phyloP scores from a whole-genome alignment of 805 yeast genomes.

The Metschnikowia kofuensis region DNA sequence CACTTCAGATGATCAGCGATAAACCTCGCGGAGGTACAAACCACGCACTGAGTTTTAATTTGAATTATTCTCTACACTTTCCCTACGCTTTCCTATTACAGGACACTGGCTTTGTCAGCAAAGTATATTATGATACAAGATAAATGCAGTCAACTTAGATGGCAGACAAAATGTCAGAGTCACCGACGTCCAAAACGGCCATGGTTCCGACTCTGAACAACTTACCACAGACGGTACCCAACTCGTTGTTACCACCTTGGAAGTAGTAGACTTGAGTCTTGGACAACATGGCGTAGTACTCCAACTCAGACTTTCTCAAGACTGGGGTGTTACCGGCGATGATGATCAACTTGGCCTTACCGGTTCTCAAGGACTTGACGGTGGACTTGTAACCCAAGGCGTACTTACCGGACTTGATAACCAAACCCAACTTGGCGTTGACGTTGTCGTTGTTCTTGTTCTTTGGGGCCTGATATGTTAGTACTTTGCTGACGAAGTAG shows the following conservation, averaged over 20 bases:
- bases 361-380: conserved; percentile 96
- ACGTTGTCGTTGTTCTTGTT: conserved; percentile 88
- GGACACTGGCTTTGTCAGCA: conserved; percentile 5
- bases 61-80: no score
- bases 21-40: no score
- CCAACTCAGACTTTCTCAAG: conserved; percentile 99
- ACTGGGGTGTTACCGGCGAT: conserved; percentile 99
- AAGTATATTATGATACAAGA: conserved; percentile 9
- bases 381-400: conserved; percentile 99
- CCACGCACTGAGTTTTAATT: no score
- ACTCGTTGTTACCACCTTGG: conserved; percentile 99
- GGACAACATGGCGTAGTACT: conserved; percentile 99
- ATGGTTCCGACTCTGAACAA: conserved; percentile 99
- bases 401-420: conserved; percentile 98
- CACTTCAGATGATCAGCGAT: no score
- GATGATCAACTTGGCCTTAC: conserved; percentile 97
- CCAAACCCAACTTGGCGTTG: conserved; percentile 97
- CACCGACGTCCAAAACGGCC: conserved; percentile 97
- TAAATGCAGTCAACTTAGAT: conserved; percentile 23
- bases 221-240: conserved; percentile 99
- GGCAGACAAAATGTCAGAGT: conserved; percentile 92
- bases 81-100: no score
- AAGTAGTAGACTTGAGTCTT: conserved; percentile 97
- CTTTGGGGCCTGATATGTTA: conserved; percentile 86
- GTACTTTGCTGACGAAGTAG: conserved; percentile 24